A percentile compares a stretch with the other conserved stretches of the same genome.
These are phyloP conservation scores for Tylopilus subfusipes DNA, from an alignment of 768 basidiomycete genomes.

Conservation along the genomic window DNA sequence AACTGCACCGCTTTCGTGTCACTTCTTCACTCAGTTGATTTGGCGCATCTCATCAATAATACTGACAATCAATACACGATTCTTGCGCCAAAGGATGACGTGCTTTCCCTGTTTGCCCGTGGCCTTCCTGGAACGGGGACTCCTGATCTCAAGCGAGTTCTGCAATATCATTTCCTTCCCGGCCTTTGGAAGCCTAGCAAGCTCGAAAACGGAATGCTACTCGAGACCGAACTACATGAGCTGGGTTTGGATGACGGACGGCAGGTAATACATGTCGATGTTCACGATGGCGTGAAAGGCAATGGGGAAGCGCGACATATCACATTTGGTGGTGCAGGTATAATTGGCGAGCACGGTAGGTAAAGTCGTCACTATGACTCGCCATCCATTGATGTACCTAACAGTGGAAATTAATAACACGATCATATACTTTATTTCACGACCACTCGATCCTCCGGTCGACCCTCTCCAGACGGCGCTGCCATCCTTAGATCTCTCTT, in stretches of 20 bases:
- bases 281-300: slow-evolving; percentile 49
- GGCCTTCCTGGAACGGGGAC: slow-evolving; percentile 61
- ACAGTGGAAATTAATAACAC: slow-evolving; percentile 73
- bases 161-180: slow-evolving; percentile 91
- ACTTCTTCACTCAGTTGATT: slow-evolving; percentile 77
- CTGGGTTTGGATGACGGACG: slow-evolving; percentile 62
- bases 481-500: slow-evolving; percentile 79
- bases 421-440: slow-evolving; percentile 85
- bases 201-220: slow-evolving; percentile 66
- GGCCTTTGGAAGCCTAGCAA: slow-evolving; percentile 71
- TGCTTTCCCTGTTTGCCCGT: slow-evolving; percentile 56
- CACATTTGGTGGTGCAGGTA: slow-evolving; percentile 78
- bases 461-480: slow-evolving; percentile 80
- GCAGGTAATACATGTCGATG: slow-evolving; percentile 69
- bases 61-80: slow-evolving; percentile 76
- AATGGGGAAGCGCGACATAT: slow-evolving; percentile 50
- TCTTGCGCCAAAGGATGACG: slow-evolving; percentile 87
- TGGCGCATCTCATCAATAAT: slow-evolving; percentile 67
- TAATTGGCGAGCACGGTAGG: slow-evolving; percentile 76
- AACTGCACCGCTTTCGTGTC: slow-evolving; percentile 91
- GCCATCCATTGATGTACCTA: slow-evolving; percentile 8
- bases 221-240: slow-evolving; percentile 77
- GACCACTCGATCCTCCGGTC: slow-evolving; percentile 76
- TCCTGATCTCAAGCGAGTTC: slow-evolving; percentile 63
- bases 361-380: slow-evolving; percentile 3